phyloP scores from a whole-genome alignment of 2,329 filamentous ascomycete species.

The Neodidymelliopsis sp. region DNA sequence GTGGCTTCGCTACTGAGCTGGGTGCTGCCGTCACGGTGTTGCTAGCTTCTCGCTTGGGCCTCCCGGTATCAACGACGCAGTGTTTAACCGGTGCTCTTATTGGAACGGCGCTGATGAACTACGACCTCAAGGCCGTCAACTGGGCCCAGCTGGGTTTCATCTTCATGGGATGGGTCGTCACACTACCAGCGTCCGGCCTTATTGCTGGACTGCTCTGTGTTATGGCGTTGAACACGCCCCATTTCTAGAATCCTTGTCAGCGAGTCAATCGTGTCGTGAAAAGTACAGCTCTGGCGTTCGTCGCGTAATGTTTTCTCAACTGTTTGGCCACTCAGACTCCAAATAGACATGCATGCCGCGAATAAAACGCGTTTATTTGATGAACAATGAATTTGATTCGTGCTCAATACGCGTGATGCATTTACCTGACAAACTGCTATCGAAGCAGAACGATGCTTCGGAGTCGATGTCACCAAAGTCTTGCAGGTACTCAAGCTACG shows the following conservation, averaged over 20 bases:
- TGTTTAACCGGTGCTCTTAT: slow-evolving; percentile 51
- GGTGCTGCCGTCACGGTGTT: slow-evolving; percentile 67
- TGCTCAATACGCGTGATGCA: too few species aligned
- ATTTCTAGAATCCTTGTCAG: slow-evolving; percentile 30
- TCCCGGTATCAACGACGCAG: slow-evolving; percentile 71
- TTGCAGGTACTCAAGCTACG: too few species aligned
- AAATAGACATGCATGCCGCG: too few species aligned
- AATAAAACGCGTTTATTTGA: too few species aligned
- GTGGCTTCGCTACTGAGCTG: slow-evolving; percentile 52
- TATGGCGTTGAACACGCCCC: slow-evolving; percentile 54
- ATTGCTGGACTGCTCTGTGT: slow-evolving; percentile 50
- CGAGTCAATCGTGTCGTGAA: not conserved
- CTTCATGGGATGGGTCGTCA: slow-evolving; percentile 53
- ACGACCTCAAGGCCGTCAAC: slow-evolving; percentile 50
- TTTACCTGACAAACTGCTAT: too few species aligned
- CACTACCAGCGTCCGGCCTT: slow-evolving; percentile 52
- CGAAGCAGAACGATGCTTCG: too few species aligned
- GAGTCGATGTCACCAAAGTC: too few species aligned
- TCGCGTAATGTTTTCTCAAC: not conserved
- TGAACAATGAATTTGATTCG: too few species aligned
- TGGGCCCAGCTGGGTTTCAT: slow-evolving; percentile 53
- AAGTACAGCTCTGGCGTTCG: not conserved
- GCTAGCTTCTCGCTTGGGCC: slow-evolving; percentile 66
- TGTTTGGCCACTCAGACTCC: not conserved
- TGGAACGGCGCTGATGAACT: slow-evolving; percentile 41